Evolutionary conservation across 164 flowering plant species (phyloP).

Genomic region (Liriodendron chinense): DNA sequence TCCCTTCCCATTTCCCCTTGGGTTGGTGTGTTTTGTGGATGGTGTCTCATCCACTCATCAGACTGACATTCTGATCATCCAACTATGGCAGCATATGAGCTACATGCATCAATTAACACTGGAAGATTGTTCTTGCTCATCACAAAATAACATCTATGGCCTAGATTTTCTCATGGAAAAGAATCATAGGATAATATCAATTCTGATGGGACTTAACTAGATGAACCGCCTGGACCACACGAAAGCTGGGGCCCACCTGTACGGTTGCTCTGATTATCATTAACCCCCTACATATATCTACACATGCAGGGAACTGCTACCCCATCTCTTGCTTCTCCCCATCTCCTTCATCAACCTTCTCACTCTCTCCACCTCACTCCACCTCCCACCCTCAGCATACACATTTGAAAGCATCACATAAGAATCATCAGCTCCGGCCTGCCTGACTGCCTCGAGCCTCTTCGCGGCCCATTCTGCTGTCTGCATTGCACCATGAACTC

Average conservation of each 20-base stretch:
- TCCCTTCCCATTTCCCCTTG: too few species aligned
- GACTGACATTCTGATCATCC: too few species aligned
- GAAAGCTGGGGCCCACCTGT: too few species aligned
- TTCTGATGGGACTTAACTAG: too few species aligned
- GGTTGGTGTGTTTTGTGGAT: too few species aligned
- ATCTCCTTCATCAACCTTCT: conserved; percentile 46
- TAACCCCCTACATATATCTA: neutral
- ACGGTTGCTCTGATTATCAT: too few species aligned
- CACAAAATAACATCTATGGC: neutral
- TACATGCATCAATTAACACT: neutral
- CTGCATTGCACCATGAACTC: conserved; percentile 35
- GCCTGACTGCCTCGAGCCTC: conserved; percentile 47
- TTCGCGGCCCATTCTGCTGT: conserved; percentile 42
- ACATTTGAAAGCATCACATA: conserved; percentile 49
- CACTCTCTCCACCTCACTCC: conserved; percentile 43
- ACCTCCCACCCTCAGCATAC: conserved; percentile 53
- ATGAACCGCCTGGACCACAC: too few species aligned
- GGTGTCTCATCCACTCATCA: too few species aligned
- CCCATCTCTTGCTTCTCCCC: conserved; percentile 42
- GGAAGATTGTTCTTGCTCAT: neutral
- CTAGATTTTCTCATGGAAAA: too few species aligned
- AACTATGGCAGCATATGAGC: too few species aligned
- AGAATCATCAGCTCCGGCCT: conserved; percentile 30
- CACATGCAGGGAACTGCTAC: conserved; percentile 25
- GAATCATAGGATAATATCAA: too few species aligned